These are phyloP conservation scores for Barbarea vulgaris DNA, from an alignment of 345 rosid genomes.

Conservation along the genomic window DNA sequence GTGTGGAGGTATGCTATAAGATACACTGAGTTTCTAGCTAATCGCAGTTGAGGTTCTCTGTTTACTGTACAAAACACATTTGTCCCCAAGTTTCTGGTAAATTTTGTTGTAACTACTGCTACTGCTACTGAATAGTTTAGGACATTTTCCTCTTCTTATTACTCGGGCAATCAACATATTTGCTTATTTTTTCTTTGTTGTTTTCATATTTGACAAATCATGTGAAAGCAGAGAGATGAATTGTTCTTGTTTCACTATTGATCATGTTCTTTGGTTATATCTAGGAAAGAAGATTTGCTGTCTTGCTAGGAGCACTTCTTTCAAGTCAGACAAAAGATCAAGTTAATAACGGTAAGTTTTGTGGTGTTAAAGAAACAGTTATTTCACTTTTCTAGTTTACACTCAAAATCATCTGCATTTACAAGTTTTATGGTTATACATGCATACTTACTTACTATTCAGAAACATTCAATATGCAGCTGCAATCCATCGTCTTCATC, in stretches of 20 bases:
- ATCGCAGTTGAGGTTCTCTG: not conserved
- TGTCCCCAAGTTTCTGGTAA: not conserved
- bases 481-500: conserved; percentile 82
- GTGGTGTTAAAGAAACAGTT: conserved; percentile 12
- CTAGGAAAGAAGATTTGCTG: conserved; percentile 80
- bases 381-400: not conserved
- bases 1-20: not conserved
- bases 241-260: not conserved
- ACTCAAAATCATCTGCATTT: not conserved
- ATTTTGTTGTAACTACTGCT: not conserved
- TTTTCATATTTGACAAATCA: not conserved
- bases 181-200: not conserved
- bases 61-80: not conserved
- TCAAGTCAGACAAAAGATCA: conserved; percentile 88
- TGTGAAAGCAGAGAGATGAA: not conserved
- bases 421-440: not conserved
- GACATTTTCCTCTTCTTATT: not conserved
- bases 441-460: conserved; percentile 17
- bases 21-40: conserved; percentile 3
- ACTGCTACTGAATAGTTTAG: not conserved
- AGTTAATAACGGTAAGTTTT: conserved; percentile 63
- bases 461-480: conserved; percentile 50
- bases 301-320: conserved; percentile 64
- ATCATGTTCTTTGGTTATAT: conserved; percentile 1
- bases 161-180: not conserved